Conservation (phyloP, 2,329 filamentous ascomycete genomes). For the Paraconiothyrium brasiliense region DNA sequence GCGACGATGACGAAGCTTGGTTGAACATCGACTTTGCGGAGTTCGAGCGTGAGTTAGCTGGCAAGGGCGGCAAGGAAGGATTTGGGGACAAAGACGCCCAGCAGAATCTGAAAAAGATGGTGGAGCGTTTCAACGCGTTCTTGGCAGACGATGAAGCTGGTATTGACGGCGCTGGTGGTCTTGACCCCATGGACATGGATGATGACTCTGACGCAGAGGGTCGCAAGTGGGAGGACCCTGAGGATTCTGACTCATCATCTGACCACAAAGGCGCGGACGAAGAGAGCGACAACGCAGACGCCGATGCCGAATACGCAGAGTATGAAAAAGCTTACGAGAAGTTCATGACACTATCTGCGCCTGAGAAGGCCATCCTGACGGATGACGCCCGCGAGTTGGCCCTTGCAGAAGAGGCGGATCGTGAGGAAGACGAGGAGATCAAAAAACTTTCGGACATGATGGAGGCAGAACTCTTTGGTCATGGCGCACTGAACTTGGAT, state of each 20-base stretch:
- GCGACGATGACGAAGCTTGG: constrained; percentile 89
- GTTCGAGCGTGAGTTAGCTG: constrained; percentile 81
- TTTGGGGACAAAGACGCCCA: constrained; percentile 74
- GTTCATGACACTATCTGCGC: constrained; percentile 77
- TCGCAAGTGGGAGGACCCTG: constrained; percentile 54
- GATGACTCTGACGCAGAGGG: constrained; percentile 61
- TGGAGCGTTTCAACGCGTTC: constrained; percentile 92
- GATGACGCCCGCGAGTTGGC: constrained; percentile 47
- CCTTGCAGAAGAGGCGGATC: constrained; percentile 52
- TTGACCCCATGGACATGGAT: constrained; percentile 74
- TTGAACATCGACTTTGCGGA: constrained; percentile 90
- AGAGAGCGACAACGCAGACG: constrained; percentile 75
- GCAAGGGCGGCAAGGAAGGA: constrained; percentile 48
- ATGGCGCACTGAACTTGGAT: constrained; percentile 69
- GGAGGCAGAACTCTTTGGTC: constrained; percentile 75
- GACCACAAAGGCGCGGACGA: constrained; percentile 46
- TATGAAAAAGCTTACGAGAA: constrained; percentile 83
- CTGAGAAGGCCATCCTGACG: constrained; percentile 44
- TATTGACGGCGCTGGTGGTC: constrained; percentile 76
- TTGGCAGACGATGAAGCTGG: constrained; percentile 86
- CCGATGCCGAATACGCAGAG: constrained; percentile 74
- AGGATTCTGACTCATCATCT: constrained; percentile 59
- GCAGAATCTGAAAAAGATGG: constrained; percentile 86
- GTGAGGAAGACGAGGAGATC: constrained; percentile 66
- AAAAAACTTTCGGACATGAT: constrained; percentile 72